A percentile compares a stretch with the other conserved stretches of the same genome.
Evolutionary conservation across 2,329 filamentous ascomycete genomes (phyloP).

Genomic region (Claviceps arundinis): DNA sequence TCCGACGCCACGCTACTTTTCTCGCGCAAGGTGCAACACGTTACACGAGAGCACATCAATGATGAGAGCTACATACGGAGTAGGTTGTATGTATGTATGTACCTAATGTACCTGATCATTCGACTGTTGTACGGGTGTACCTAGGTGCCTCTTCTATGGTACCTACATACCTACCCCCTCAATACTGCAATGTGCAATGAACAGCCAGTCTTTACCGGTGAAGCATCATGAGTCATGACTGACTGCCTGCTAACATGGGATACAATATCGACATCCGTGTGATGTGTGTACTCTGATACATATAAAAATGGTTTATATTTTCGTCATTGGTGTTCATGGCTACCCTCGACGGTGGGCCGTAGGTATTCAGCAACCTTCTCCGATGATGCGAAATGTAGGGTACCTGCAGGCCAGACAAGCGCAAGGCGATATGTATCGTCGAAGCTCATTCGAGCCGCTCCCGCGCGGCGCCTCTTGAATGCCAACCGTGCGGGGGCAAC

Average conservation of each 20-base stretch:
- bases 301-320: not conserved
- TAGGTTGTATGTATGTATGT: too few relatives aligned
- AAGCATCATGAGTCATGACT: too few relatives aligned
- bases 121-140: too few relatives aligned
- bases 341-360: slow-evolving; percentile 37
- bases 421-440: slow-evolving; percentile 32
- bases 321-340: slow-evolving; percentile 41
- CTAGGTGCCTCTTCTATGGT: too few relatives aligned
- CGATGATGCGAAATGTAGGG: slow-evolving; percentile 31
- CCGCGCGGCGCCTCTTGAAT: too few relatives aligned
- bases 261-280: not conserved
- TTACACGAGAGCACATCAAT: too few relatives aligned
- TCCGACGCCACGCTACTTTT: too few relatives aligned
- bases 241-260: not conserved
- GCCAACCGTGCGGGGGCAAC: too few relatives aligned
- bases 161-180: too few relatives aligned
- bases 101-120: too few relatives aligned
- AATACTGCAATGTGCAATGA: not conserved
- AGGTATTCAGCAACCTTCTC: slow-evolving; percentile 46
- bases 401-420: slow-evolving; percentile 42
- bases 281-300: not conserved
- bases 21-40: not conserved
- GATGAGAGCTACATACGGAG: too few relatives aligned
- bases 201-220: not conserved
- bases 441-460: slow-evolving; percentile 16